Percentiles rank a stretch among this genome's conserved stretches.
Evolutionary conservation across 2,329 filamentous ascomycete species (phyloP).

Genomic region (Talaromyces albobiverticillius): DNA sequence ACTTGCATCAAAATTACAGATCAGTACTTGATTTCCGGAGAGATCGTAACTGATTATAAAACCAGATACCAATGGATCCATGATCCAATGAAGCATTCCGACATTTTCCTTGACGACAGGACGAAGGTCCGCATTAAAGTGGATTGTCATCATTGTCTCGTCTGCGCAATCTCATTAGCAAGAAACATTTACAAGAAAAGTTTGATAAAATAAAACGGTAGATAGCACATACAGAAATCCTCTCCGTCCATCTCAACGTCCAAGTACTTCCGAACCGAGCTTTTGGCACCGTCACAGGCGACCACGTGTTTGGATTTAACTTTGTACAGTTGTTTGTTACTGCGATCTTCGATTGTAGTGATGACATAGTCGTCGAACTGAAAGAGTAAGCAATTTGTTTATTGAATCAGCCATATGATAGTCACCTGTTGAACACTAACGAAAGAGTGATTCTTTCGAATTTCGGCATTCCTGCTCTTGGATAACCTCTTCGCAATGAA

Average conservation of each 20-base stretch:
- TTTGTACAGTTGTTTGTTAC: conserved; percentile 20
- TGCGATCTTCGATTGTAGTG: conserved; percentile 29
- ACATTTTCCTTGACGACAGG: conserved; percentile 36
- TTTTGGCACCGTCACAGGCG: conserved; percentile 37
- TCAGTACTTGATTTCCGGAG: conserved; percentile 41
- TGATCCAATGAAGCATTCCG: conserved; percentile 47
- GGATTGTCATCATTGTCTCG: conserved; percentile 49
- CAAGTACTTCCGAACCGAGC: conserved; percentile 28
- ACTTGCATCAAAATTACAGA: conserved; percentile 44
- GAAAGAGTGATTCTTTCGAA: not conserved
- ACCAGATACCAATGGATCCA: conserved; percentile 42
- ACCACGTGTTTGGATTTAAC: conserved; percentile 33
- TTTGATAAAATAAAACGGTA: not conserved
- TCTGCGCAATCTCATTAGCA: conserved; percentile 22
- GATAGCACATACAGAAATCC: conserved; percentile 34
- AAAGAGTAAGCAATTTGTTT: not conserved
- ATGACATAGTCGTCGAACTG: conserved; percentile 24
- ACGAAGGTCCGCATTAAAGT: conserved; percentile 42
- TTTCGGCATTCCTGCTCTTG: not conserved
- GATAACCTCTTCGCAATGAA: conserved; percentile 26
- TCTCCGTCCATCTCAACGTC: conserved; percentile 42
- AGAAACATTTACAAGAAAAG: too few species aligned
- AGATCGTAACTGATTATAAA: conserved; percentile 47
- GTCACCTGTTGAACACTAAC: conserved; percentile 3
- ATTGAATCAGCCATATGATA: conserved; percentile 5